These are phyloP conservation scores for Plasmodium cynomolgi DNA, from an alignment of 169 alveolate species.

Conservation along the genomic window DNA sequence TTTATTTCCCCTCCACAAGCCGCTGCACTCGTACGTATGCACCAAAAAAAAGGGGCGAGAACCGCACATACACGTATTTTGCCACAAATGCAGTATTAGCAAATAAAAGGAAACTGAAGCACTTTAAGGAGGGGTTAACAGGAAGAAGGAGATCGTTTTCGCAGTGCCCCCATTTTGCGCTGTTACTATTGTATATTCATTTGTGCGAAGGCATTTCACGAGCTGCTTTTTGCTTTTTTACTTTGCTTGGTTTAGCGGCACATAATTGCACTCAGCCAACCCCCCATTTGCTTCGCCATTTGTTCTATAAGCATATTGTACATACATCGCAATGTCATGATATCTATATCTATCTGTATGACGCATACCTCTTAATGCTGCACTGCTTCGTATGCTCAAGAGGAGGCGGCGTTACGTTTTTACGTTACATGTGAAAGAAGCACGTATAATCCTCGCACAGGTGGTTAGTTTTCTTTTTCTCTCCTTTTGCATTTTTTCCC, in stretches of 20 bases:
- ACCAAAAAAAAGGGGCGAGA: background rate
- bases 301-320: background rate
- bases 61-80: background rate
- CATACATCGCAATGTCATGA: background rate
- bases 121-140: background rate
- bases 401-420: background rate
- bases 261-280: background rate
- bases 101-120: background rate
- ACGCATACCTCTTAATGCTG: background rate
- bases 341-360: background rate
- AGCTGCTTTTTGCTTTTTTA: background rate
- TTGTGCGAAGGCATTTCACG: background rate
- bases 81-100: background rate
- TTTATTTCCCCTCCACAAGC: background rate
- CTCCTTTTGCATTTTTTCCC: background rate
- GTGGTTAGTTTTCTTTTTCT: background rate
- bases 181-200: background rate
- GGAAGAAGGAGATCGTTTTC: background rate
- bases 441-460: background rate
- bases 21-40: background rate
- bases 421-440: background rate
- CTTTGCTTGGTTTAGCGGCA: background rate
- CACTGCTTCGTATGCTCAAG: background rate
- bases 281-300: background rate
- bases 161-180: background rate